These are phyloP conservation scores for Nitzschia sp. DNA, from an alignment of 108 stramenopile genomes.

Conservation along the genomic window DNA sequence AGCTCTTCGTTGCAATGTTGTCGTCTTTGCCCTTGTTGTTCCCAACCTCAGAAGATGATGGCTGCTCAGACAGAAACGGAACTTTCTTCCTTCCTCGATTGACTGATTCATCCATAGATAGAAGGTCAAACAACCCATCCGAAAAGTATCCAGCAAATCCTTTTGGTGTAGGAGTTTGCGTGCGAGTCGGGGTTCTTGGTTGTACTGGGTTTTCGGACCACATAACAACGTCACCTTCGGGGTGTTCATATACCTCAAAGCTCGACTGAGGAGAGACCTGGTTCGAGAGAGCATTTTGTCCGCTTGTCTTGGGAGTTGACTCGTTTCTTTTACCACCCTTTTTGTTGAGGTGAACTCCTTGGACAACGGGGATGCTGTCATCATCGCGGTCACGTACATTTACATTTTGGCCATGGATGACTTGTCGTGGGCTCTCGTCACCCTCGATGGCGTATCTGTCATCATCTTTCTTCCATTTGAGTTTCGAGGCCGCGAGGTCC, in stretches of 20 bases:
- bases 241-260: constrained; percentile 17
- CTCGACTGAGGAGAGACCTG: constrained; percentile 9
- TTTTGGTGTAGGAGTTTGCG: not conserved
- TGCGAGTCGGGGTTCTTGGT: not conserved
- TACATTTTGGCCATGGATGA: constrained; percentile 4
- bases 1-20: not conserved
- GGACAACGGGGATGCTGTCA: constrained; percentile 13
- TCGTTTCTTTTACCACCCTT: not conserved
- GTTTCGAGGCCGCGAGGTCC: constrained; percentile 29
- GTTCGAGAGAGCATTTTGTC: not conserved
- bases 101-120: constrained; percentile 19
- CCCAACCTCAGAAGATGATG: not conserved
- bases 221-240: constrained; percentile 21
- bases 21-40: not conserved
- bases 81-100: constrained; percentile 10
- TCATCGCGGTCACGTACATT: not conserved
- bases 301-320: constrained; percentile 13
- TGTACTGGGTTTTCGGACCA: constrained; percentile 8
- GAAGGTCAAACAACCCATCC: constrained; percentile 25
- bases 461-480: constrained; percentile 12
- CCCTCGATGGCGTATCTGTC: constrained; percentile 22
- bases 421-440: constrained; percentile 10
- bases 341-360: constrained; percentile 3
- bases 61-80: constrained; percentile 11
- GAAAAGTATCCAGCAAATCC: constrained; percentile 14